Conservation (phyloP, 768 basidiomycete species). For the Lactarius quietus region DNA sequence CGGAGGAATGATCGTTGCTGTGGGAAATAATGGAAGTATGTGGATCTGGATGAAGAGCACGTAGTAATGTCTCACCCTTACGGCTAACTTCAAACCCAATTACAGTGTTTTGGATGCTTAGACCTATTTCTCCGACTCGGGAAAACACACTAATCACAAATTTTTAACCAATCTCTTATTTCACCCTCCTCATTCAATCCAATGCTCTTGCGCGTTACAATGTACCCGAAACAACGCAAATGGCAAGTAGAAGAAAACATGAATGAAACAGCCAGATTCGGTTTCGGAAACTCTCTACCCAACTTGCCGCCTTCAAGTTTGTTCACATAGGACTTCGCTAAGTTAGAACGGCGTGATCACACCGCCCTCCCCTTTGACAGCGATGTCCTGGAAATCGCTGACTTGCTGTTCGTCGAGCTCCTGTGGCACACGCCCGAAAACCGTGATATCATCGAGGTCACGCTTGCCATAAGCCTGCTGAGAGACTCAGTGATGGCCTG, state of each 20-base stretch:
- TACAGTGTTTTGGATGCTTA: background rate
- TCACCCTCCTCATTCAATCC: constrained; percentile 5
- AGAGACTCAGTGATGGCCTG: background rate
- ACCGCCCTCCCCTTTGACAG: no score
- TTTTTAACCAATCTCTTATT: background rate
- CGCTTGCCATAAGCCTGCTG: background rate
- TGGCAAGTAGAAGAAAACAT: background rate
- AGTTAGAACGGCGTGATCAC: background rate
- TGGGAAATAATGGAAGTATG: constrained; percentile 18
- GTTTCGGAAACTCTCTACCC: constrained; percentile 2
- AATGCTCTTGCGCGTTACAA: constrained; percentile 10
- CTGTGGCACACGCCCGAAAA: no score
- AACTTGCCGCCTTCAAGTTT: constrained; percentile 14
- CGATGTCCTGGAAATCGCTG: no score
- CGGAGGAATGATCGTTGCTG: constrained; percentile 16
- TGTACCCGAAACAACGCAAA: constrained; percentile 9
- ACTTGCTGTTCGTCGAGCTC: no score
- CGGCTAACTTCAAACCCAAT: background rate
- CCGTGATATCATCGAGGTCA: no score
- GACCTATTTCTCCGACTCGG: no score
- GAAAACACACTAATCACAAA: background rate
- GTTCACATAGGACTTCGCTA: constrained; percentile 5
- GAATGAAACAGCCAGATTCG: constrained; percentile 5
- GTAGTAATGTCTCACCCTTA: background rate
- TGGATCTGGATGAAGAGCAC: constrained; percentile 21